These are phyloP conservation scores for Pleurotus tuoliensis DNA, from an alignment of 768 basidiomycete genomes.

Conservation along the genomic window DNA sequence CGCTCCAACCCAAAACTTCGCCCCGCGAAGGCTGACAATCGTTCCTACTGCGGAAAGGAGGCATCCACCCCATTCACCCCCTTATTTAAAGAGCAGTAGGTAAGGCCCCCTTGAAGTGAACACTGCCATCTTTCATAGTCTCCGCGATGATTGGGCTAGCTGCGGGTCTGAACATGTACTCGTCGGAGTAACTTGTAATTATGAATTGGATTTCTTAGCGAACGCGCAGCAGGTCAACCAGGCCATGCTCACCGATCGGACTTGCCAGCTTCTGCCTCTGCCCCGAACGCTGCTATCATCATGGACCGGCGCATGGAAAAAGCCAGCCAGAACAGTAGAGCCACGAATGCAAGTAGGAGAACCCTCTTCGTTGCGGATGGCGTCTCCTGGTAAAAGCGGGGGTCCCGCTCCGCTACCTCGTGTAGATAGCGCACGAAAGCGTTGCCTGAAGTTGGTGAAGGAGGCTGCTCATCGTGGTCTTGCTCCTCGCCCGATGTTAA, in stretches of 20 bases:
- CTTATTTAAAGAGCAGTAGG: slow-evolving; percentile 23
- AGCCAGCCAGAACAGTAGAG: slow-evolving; percentile 41
- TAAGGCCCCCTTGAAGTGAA: slow-evolving; percentile 65
- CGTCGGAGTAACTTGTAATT: slow-evolving; percentile 67
- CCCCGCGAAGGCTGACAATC: too few relatives aligned
- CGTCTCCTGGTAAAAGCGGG: slow-evolving; percentile 33
- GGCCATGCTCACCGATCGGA: not conserved
- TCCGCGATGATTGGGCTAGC: slow-evolving; percentile 84
- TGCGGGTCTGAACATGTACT: slow-evolving; percentile 78
- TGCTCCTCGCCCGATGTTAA: not conserved
- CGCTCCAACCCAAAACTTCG: too few relatives aligned
- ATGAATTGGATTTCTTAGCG: not conserved
- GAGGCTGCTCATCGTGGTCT: not conserved
- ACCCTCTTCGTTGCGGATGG: slow-evolving; percentile 45
- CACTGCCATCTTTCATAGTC: slow-evolving; percentile 63
- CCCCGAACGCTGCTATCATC: slow-evolving; percentile 20
- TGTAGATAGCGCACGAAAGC: slow-evolving; percentile 1
- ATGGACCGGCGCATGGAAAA: slow-evolving; percentile 27
- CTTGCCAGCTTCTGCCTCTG: slow-evolving; percentile 32
- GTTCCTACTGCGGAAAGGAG: too few relatives aligned
- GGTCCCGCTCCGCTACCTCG: slow-evolving; percentile 15
- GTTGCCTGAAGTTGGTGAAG: not conserved
- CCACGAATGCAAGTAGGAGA: slow-evolving; percentile 35
- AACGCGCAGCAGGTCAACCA: not conserved
- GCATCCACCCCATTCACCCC: not conserved